phyloP scores from a whole-genome alignment of 2,329 filamentous ascomycete species.

The Epichloe hybrida region DNA sequence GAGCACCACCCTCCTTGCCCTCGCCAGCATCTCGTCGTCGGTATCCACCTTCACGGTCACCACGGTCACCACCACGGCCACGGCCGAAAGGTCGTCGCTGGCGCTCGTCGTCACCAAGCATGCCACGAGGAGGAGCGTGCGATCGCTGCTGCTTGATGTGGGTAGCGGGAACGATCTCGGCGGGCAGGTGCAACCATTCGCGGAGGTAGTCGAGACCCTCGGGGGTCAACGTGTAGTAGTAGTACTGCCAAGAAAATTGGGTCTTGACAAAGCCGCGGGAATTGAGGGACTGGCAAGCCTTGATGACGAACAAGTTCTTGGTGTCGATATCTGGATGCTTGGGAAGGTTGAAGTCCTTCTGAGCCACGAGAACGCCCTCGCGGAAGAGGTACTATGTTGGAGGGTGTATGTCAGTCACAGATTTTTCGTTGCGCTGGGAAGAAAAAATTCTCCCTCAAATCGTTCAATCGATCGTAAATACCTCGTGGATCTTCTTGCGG shows the following conservation, averaged over 20 bases:
- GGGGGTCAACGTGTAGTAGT: conserved; percentile 99
- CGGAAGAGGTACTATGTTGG: conserved; percentile 77
- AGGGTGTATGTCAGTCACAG: conserved; percentile 12
- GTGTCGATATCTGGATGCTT: conserved; percentile 98
- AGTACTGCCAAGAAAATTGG: conserved; percentile 99
- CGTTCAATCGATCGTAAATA: conserved; percentile 13
- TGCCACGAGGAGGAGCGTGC: conserved; percentile 93
- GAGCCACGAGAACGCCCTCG: conserved; percentile 84
- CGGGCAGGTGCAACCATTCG: conserved; percentile 99
- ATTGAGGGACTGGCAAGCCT: conserved; percentile 95
- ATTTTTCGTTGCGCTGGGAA: background rate
- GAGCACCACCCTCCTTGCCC: conserved; percentile 83
- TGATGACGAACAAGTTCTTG: conserved; percentile 99
- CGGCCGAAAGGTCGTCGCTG: conserved; percentile 77
- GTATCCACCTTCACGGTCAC: conserved; percentile 82
- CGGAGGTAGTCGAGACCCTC: conserved; percentile 99
- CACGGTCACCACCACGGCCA: conserved; percentile 53
- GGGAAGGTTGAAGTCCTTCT: conserved; percentile 98
- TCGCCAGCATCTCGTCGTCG: conserved; percentile 76
- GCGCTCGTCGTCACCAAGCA: conserved; percentile 79
- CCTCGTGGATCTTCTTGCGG: conserved; percentile 99
- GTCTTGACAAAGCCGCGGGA: conserved; percentile 99
- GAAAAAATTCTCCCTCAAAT: background rate
- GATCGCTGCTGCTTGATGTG: conserved; percentile 99
- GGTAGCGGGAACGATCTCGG: conserved; percentile 97